Percentiles rank a stretch among this genome's conserved stretches.
These are phyloP conservation scores for Kitagawia praeruptora DNA, from an alignment of 129 eudicot genomes.

Conservation along the genomic window DNA sequence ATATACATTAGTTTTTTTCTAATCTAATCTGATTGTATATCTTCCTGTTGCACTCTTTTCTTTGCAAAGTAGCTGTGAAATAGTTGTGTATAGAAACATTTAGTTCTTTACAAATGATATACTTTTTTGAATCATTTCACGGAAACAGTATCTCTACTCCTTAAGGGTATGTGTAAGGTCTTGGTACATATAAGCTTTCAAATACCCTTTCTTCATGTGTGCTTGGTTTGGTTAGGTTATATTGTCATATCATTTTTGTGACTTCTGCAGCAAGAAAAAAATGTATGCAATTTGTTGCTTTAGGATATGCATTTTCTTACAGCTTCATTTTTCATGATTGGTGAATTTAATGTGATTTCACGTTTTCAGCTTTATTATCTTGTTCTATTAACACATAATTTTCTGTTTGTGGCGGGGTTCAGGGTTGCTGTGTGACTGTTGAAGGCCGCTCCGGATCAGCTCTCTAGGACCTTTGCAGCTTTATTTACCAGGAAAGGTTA, in stretches of 20 bases:
- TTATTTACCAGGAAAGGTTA: background rate
- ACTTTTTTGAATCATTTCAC: background rate
- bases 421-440: background rate
- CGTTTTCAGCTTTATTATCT: background rate
- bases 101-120: background rate
- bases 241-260: background rate
- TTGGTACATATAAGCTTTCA: background rate
- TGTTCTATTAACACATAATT: background rate
- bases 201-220: background rate
- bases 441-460: background rate
- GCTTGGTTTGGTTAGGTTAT: background rate
- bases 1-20: background rate
- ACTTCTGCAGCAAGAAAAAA: background rate
- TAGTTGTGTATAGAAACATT: background rate
- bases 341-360: background rate
- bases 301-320: background rate
- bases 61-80: background rate
- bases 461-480: background rate
- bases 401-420: background rate
- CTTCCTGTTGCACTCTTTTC: background rate
- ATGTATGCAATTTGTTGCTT: background rate
- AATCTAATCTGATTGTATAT: background rate
- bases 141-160: background rate
- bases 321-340: background rate
- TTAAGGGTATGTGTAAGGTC: background rate